Percentiles rank a stretch among this genome's conserved stretches.
phyloP scores from a whole-genome alignment of 352 stramenopile species.

The Phytophthora boehmeriae region DNA sequence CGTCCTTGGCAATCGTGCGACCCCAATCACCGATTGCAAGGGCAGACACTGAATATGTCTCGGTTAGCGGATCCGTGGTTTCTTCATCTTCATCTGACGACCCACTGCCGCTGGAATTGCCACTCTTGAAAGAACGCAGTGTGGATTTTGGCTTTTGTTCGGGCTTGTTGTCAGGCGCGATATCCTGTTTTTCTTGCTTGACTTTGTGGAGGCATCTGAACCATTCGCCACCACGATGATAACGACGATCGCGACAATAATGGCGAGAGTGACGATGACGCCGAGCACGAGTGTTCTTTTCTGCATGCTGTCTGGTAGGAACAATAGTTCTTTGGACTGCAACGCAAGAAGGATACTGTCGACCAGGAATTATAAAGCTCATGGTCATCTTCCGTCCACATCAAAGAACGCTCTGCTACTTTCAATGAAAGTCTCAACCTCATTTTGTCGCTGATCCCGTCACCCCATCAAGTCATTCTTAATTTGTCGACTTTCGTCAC shows the following conservation, averaged over 20 bases:
- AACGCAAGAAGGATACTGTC: constrained; percentile 25
- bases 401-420: too few relatives aligned
- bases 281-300: constrained; percentile 41
- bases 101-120: constrained; percentile 20
- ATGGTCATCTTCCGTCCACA: too few relatives aligned
- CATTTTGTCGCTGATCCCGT: background rate
- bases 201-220: constrained; percentile 27
- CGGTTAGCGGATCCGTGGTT: constrained; percentile 34
- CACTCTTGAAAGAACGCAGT: constrained; percentile 27
- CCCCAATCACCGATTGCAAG: constrained; percentile 83
- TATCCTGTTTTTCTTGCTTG: constrained; percentile 8
- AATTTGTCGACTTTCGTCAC: background rate
- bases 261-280: constrained; percentile 40
- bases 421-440: background rate
- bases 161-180: background rate
- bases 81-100: constrained; percentile 37
- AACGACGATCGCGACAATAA: constrained; percentile 47
- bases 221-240: constrained; percentile 49
- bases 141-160: constrained; percentile 11
- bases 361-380: too few relatives aligned
- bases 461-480: background rate
- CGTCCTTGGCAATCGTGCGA: constrained; percentile 61
- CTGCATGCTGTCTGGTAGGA: constrained; percentile 19
- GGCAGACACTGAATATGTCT: constrained; percentile 56
- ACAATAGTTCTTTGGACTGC: background rate